phyloP scores from a whole-genome alignment of 2,329 filamentous ascomycete genomes.

The Colletotrichum incanum region DNA sequence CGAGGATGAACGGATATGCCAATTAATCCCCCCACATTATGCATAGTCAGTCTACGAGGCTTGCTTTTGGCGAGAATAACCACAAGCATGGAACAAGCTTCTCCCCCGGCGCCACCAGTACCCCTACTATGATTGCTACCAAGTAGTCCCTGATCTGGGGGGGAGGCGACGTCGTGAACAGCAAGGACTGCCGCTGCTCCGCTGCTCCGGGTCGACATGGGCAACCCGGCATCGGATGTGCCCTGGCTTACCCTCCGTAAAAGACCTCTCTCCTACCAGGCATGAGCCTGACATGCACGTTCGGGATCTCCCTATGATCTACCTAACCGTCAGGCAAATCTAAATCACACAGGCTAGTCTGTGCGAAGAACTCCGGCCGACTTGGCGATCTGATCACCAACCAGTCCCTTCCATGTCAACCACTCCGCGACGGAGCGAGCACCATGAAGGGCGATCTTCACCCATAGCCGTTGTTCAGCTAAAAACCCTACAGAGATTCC shows the following conservation, averaged over 20 bases:
- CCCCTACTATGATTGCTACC: not conserved
- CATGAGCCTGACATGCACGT: slow-evolving; percentile 36
- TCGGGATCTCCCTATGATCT: slow-evolving; percentile 41
- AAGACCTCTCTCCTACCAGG: slow-evolving; percentile 18
- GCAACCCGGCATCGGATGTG: slow-evolving; percentile 41
- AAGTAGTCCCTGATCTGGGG: slow-evolving; percentile 10
- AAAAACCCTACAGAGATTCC: slow-evolving; percentile 39
- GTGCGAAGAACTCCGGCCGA: slow-evolving; percentile 44
- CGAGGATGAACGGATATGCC: slow-evolving; percentile 5
- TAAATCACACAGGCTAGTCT: slow-evolving; percentile 44
- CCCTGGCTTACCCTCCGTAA: slow-evolving; percentile 30
- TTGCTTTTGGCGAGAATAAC: slow-evolving; percentile 24
- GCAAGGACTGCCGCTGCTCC: slow-evolving; percentile 42
- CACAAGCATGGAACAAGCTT: slow-evolving; percentile 17
- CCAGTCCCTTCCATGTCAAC: slow-evolving; percentile 42
- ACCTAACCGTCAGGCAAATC: slow-evolving; percentile 43
- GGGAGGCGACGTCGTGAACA: slow-evolving; percentile 30
- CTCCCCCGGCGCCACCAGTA: slow-evolving; percentile 11
- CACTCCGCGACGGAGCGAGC: slow-evolving; percentile 38
- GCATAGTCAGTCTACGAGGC: slow-evolving; percentile 29
- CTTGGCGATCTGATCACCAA: slow-evolving; percentile 45
- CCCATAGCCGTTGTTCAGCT: slow-evolving; percentile 36
- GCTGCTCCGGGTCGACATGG: slow-evolving; percentile 36
- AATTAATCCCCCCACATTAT: slow-evolving; percentile 14
- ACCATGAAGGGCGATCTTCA: slow-evolving; percentile 18